Base-by-base conservation (phyloP, 2,329 filamentous ascomycete genomes). In the Fusarium sp. region DNA sequence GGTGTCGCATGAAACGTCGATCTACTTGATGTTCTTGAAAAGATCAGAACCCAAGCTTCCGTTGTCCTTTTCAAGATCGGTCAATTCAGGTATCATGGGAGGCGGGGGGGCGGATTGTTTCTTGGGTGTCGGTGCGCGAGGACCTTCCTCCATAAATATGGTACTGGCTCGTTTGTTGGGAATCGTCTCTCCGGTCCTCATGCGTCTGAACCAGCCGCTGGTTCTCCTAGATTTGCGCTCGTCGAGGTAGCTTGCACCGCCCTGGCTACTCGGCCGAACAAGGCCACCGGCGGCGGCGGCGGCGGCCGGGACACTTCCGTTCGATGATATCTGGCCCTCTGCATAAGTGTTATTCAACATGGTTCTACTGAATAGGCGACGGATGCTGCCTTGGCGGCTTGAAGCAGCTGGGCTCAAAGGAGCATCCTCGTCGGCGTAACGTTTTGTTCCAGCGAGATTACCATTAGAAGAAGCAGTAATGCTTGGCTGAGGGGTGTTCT, bases 1-100 rank as follows among this genome's bases (percentile, higher is more conserved):
- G 41, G 48, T 38, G 42, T 71, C 72, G 51, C 54, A 63, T 50
- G 51, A 36, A 50, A 60, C 24, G 57, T 70, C 44, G 51, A 45
- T 64, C 82, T 84, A 89, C 78, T 89, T 89, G 79, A 91, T 90
- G 71, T 87, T 84, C 78, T 89, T 89, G 80, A 91, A 90, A 39
- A 91, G 81, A 70, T 90, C 88, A 66, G 82, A 80, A 57, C 87
- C 87, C 38, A 88, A 81, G 62, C 82, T 82, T 48, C 82, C 84
- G 12, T 84, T 83, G 47, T 88, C 84, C 63, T 86, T 84, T 75
- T 89, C 84, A 62, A 90, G 82, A 55, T 86, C 84, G 75, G 81
- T 84, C 56, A 90, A 82, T 78, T 90, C 89, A 26, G 89, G 89
- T 57, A 91, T 90, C 87, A 87, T 90, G 30, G 89, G 89, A 42